These are phyloP conservation scores for Suillus cothurnatus DNA, from an alignment of 768 basidiomycete species.

Conservation along the genomic window DNA sequence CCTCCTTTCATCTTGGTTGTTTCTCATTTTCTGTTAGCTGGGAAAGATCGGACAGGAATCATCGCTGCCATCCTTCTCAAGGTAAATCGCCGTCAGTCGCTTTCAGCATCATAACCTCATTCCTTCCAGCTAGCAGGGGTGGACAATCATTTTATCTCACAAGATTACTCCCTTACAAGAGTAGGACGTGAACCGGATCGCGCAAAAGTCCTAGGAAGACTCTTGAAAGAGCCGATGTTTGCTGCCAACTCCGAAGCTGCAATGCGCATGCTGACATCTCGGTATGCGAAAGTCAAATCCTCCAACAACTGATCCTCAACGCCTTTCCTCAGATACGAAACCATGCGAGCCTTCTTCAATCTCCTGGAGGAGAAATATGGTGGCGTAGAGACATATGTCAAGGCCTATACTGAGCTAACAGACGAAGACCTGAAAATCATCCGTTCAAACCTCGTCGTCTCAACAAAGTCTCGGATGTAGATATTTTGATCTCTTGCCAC, in stretches of 20 bases:
- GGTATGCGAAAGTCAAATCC: slow-evolving; percentile 43
- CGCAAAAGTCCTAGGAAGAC: slow-evolving; percentile 65
- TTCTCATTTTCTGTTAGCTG: slow-evolving; percentile 44
- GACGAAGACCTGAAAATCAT: slow-evolving; percentile 66
- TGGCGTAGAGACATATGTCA: slow-evolving; percentile 66
- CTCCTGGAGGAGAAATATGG: slow-evolving; percentile 66
- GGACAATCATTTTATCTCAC: slow-evolving; percentile 60
- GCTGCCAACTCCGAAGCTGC: slow-evolving; percentile 74
- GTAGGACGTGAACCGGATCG: slow-evolving; percentile 81
- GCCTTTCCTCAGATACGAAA: slow-evolving; percentile 54
- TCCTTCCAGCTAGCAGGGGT: slow-evolving; percentile 68
- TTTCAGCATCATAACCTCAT: neutral
- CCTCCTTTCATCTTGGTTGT: neutral
- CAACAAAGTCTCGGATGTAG: slow-evolving; percentile 34
- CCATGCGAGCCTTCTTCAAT: slow-evolving; percentile 72
- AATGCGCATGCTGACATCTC: slow-evolving; percentile 81
- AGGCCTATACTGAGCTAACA: slow-evolving; percentile 54
- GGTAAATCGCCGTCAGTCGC: slow-evolving; percentile 38
- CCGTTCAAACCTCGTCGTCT: slow-evolving; percentile 55
- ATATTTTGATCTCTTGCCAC: neutral
- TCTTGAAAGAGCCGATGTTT: slow-evolving; percentile 72
- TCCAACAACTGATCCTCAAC: neutral
- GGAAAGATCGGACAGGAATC: slow-evolving; percentile 83
- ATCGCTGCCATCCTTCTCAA: slow-evolving; percentile 72
- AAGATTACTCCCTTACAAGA: slow-evolving; percentile 77